Conservation (phyloP, 352 stramenopile species). For the Aphanomyces euteiches region DNA sequence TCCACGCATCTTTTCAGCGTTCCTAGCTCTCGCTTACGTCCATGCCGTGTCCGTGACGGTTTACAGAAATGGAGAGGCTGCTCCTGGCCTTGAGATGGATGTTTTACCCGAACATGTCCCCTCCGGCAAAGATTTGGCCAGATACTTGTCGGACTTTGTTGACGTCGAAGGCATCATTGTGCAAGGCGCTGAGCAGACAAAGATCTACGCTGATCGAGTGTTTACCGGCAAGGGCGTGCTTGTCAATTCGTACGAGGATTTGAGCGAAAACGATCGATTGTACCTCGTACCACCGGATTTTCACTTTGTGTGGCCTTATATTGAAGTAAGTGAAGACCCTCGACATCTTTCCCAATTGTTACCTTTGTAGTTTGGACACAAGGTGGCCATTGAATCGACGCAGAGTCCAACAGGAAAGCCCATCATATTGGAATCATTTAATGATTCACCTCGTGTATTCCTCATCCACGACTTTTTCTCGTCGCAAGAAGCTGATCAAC, state of each 20-base stretch:
- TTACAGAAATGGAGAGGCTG: slow-evolving; percentile 24
- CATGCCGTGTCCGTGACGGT: slow-evolving; percentile 28
- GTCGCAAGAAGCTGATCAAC: slow-evolving; percentile 37
- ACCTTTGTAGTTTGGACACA: slow-evolving; percentile 32
- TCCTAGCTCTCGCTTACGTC: slow-evolving; percentile 1
- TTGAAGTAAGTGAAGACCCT: slow-evolving; percentile 13
- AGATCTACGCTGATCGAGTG: slow-evolving; percentile 27
- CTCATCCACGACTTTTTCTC: slow-evolving; percentile 45
- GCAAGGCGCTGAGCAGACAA: background rate
- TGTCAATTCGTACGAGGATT: slow-evolving; percentile 22
- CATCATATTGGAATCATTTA: slow-evolving; percentile 21
- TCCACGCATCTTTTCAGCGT: background rate
- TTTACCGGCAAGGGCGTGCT: slow-evolving; percentile 19
- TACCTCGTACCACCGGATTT: slow-evolving; percentile 28
- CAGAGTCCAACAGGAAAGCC: slow-evolving; percentile 13
- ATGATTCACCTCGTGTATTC: slow-evolving; percentile 38
- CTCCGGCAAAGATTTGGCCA: slow-evolving; percentile 11
- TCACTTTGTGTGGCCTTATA: slow-evolving; percentile 32
- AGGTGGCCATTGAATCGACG: background rate
- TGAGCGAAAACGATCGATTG: slow-evolving; percentile 24
- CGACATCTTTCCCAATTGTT: too few relatives aligned
- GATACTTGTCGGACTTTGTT: slow-evolving; percentile 20
- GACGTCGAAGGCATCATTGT: slow-evolving; percentile 19
- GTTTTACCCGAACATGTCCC: slow-evolving; percentile 10
- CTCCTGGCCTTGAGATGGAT: slow-evolving; percentile 3